phyloP scores from a whole-genome alignment of 1,284 basidiomycete genomes.

The Tilletia walkeri region DNA sequence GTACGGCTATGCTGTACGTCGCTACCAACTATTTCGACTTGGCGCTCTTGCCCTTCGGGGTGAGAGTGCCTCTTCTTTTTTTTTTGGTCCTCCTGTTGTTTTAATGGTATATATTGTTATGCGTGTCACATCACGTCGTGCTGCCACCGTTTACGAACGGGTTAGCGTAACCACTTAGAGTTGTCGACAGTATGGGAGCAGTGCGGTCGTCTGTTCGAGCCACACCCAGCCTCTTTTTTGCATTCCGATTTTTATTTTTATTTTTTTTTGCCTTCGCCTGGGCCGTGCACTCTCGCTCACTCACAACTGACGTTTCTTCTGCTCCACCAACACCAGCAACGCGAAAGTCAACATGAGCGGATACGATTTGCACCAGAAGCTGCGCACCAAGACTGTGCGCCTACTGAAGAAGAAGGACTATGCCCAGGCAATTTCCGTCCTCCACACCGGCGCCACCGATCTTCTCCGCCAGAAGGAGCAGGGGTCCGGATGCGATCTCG shows the following conservation, averaged over 20 bases:
- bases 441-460: constrained; percentile 40
- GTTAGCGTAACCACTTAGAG: too few relatives aligned
- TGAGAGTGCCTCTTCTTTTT: neutral
- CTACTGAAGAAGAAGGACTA: constrained; percentile 53
- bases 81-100: neutral
- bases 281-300: too few relatives aligned
- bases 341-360: constrained; percentile 24
- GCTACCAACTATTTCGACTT: constrained; percentile 8
- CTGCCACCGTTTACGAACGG: too few relatives aligned
- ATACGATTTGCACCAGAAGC: constrained; percentile 54
- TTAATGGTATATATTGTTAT: neutral
- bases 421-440: constrained; percentile 42
- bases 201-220: too few relatives aligned
- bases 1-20: constrained; percentile 9
- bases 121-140: too few relatives aligned
- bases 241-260: too few relatives aligned
- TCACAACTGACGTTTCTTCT: too few relatives aligned
- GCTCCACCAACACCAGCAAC: neutral
- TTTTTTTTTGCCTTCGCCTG: too few relatives aligned
- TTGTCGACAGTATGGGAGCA: too few relatives aligned
- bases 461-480: constrained; percentile 48
- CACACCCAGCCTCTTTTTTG: too few relatives aligned
- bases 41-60: constrained; percentile 1
- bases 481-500: constrained; percentile 52
- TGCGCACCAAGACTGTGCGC: constrained; percentile 53